Conservation (phyloP, 257 asterid genomes). For the Solanum pennellii region DNA sequence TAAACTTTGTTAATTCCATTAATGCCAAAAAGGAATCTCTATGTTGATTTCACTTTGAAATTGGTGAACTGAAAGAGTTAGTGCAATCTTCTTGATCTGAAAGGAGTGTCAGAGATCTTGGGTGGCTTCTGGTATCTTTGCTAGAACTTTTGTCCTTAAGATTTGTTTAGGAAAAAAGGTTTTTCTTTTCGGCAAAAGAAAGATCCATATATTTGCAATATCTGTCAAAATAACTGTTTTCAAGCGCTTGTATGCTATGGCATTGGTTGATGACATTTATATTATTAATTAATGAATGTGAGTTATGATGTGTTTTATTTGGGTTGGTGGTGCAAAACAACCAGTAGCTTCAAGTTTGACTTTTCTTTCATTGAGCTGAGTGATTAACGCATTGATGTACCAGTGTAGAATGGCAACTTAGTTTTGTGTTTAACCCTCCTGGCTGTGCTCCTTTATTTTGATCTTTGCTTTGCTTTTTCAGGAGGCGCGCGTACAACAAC, state of each 20-base stretch:
- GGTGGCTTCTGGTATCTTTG: not conserved
- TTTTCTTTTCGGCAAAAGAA: not conserved
- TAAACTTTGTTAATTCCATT: not conserved
- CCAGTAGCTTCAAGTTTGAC: not conserved
- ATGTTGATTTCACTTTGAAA: not conserved
- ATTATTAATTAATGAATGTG: not conserved
- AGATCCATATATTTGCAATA: not conserved
- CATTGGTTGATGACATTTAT: not conserved
- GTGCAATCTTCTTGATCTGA: not conserved
- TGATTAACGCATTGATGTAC: not conserved
- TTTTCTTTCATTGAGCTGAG: not conserved
- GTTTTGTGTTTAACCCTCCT: not conserved
- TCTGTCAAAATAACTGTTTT: not conserved
- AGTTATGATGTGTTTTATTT: not conserved
- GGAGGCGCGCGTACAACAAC: slow-evolving; percentile 36
- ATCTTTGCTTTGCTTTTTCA: slow-evolving; percentile 9
- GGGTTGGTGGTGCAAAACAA: not conserved
- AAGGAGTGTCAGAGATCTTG: not conserved
- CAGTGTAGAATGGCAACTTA: not conserved
- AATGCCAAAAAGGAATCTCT: not conserved
- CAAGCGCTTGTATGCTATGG: not conserved
- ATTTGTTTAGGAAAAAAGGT: not conserved
- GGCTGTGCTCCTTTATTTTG: not conserved
- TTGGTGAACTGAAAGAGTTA: not conserved
- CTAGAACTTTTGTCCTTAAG: not conserved